Conservation (phyloP, 2,329 filamentous ascomycete genomes). For the Colletotrichum spaethianum region DNA sequence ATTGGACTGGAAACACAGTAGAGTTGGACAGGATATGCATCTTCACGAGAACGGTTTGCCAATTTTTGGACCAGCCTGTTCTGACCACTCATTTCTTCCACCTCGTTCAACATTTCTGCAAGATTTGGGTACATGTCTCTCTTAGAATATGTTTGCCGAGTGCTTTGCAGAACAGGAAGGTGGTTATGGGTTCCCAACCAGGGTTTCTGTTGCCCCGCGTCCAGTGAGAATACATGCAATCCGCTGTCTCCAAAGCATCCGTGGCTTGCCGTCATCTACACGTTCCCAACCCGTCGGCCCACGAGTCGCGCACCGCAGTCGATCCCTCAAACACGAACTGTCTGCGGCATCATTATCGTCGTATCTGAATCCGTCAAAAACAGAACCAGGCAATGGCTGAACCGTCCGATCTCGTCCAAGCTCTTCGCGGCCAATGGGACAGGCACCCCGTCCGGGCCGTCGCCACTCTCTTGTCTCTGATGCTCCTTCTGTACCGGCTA, state of each 20-base stretch:
- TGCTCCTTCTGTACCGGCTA: conserved; percentile 31
- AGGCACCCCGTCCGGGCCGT: background rate
- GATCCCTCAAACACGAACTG: background rate
- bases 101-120: background rate
- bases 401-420: background rate
- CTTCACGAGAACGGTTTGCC: no score
- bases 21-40: background rate
- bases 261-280: background rate
- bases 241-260: background rate
- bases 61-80: background rate
- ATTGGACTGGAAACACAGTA: background rate
- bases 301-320: background rate
- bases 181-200: background rate
- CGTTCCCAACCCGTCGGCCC: background rate
- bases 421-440: background rate
- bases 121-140: background rate
- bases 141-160: background rate
- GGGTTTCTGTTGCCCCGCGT: background rate
- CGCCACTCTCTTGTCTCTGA: background rate
- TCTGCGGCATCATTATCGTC: background rate
- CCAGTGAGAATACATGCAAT: background rate
- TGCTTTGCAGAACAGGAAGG: background rate
- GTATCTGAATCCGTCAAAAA: background rate
- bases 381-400: background rate
- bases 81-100: background rate